Evolutionary conservation across 2,329 filamentous ascomycete genomes (phyloP).

Genomic region (Colletotrichum filicis): DNA sequence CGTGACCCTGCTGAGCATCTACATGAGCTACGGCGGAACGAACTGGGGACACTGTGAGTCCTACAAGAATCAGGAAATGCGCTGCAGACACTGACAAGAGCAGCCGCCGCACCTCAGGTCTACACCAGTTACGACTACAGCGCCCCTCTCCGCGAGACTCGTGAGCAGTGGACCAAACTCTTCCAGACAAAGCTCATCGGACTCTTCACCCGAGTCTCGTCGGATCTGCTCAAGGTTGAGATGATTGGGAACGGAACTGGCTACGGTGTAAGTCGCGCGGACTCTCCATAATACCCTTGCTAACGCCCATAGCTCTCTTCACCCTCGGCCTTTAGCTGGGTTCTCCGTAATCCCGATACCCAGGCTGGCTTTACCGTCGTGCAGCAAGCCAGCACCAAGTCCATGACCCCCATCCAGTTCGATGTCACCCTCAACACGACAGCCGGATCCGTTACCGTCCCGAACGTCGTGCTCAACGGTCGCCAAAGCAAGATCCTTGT

Average conservation of each 20-base stretch:
- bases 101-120: conserved; percentile 52
- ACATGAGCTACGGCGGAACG: conserved; percentile 84
- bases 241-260: conserved; percentile 67
- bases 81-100: background rate
- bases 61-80: too few relatives aligned
- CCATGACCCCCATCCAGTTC: conserved; percentile 56
- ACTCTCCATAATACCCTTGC: background rate
- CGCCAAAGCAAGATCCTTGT: conserved; percentile 76
- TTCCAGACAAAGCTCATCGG: conserved; percentile 65
- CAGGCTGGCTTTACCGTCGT: conserved; percentile 61
- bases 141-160: conserved; percentile 63
- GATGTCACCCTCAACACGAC: conserved; percentile 59
- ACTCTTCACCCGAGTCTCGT: conserved; percentile 63
- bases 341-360: conserved; percentile 61
- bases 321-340: conserved; percentile 59
- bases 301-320: conserved; percentile 39
- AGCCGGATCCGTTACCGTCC: conserved; percentile 51
- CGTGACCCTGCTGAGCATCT: conserved; percentile 76
- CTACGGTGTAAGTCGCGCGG: conserved; percentile 38
- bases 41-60: conserved; percentile 77
- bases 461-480: conserved; percentile 66
- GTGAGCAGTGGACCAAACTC: conserved; percentile 62
- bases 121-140: conserved; percentile 69
- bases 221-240: conserved; percentile 60
- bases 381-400: conserved; percentile 57